Base-by-base conservation (phyloP, 2,329 filamentous ascomycete genomes). In the Exophiala viscosa region DNA sequence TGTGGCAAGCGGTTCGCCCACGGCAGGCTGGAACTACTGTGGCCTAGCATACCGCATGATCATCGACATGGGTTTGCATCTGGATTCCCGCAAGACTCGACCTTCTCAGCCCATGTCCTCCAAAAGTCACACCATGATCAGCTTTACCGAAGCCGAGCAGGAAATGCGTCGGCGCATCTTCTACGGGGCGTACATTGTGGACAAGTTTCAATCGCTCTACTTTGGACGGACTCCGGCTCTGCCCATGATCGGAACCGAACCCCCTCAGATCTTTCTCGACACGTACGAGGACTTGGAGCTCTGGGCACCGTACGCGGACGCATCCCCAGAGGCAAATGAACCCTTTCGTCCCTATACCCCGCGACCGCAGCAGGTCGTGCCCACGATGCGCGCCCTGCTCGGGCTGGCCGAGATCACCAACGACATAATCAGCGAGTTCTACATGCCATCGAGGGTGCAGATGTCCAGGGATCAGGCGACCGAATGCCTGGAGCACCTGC, bases 31-130 rank as follows among this genome's bases (percentile, higher is more conserved):
- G 69, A 65, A 58, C 50, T 43, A 69, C 9, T 70, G 63, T 6
- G 69, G 69, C 6, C 69, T 64, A 2, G 69, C 67, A 6, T 69
- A 71, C 55, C 67, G 67, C 17, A 71, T 71, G 69, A 65, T 71
- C 10, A 66, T 69, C 8, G 69, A 72, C 46, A 46, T 72, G 15
- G 70, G 70, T 3, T 68, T 67, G 10, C 70, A 72, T 55, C 46
- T 72, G 38, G 46, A 47, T 33, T 17, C 45, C 5, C 5, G 14
- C 7, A 36, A 47, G 17, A 38, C 23, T 9, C 9, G 1, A 20
- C 35, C 3, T 23, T 48, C 45, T 23, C n/a, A n/a, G n/a, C n/a
- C n/a, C n/a, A n/a, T n/a, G n/a, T n/a, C n/a, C n/a, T n/a, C n/a
- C n/a, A n/a, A n/a, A n/a, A n/a, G n/a, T n/a, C n/a, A n/a, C 11